These are phyloP conservation scores for Diplocarpon mali DNA, from an alignment of 2,329 filamentous ascomycete genomes.

Conservation along the genomic window DNA sequence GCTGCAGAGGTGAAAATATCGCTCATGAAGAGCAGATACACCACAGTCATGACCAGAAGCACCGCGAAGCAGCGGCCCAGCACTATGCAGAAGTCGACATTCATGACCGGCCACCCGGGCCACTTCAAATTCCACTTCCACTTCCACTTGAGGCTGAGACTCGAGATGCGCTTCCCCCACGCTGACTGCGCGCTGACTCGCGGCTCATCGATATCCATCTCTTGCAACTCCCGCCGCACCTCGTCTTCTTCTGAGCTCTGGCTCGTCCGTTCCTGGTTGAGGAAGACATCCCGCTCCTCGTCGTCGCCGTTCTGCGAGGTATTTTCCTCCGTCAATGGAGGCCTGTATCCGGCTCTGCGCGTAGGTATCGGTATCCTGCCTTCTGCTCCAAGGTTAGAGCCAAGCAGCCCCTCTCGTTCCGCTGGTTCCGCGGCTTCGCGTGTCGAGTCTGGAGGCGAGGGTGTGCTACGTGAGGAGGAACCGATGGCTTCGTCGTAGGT, in stretches of 20 bases:
- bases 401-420: slow-evolving; percentile 68
- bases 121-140: slow-evolving; percentile 17
- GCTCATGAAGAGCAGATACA: slow-evolving; percentile 79
- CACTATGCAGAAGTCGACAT: slow-evolving; percentile 42
- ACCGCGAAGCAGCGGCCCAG: slow-evolving; percentile 65
- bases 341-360: slow-evolving; percentile 53
- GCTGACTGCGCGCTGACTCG: slow-evolving; percentile 29
- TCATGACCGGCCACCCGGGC: slow-evolving; percentile 20
- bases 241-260: slow-evolving; percentile 40
- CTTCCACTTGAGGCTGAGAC: slow-evolving; percentile 25
- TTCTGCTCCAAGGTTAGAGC: slow-evolving; percentile 32
- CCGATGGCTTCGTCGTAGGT: slow-evolving; percentile 73
- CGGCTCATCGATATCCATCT: slow-evolving; percentile 77
- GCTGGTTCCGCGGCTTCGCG: slow-evolving; percentile 55
- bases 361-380: slow-evolving; percentile 30
- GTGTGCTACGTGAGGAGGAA: slow-evolving; percentile 48
- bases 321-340: slow-evolving; percentile 75
- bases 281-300: slow-evolving; percentile 29
- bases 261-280: slow-evolving; percentile 44
- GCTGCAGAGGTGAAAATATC: slow-evolving; percentile 64
- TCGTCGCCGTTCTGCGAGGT: slow-evolving; percentile 30
- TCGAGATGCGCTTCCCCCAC: slow-evolving; percentile 29
- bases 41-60: slow-evolving; percentile 60
- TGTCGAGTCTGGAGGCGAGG: slow-evolving; percentile 46
- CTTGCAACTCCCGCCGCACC: slow-evolving; percentile 72